These are phyloP conservation scores for Phytopythium ostracodes DNA, from an alignment of 352 stramenopile genomes.

Conservation along the genomic window DNA sequence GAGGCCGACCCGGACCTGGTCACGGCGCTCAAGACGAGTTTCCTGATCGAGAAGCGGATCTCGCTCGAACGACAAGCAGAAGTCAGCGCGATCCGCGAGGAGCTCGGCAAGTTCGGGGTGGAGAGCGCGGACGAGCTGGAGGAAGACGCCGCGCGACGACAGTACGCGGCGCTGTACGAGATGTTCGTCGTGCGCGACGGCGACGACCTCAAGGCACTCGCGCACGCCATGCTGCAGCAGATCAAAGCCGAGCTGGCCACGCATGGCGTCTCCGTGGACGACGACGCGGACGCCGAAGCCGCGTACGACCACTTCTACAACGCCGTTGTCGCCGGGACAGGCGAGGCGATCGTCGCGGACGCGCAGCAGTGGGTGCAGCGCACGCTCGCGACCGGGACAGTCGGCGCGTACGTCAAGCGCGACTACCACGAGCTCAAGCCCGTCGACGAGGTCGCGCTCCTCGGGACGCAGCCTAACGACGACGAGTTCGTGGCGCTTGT, in stretches of 20 bases:
- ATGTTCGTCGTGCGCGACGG: constrained; percentile 66
- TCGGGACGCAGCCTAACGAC: constrained; percentile 42
- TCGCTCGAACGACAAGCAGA: constrained; percentile 49
- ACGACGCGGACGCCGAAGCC: constrained; percentile 50
- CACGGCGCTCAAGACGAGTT: constrained; percentile 51
- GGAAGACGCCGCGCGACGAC: constrained; percentile 17
- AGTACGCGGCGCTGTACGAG: constrained; percentile 58
- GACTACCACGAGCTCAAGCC: constrained; percentile 60
- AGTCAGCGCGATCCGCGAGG: constrained; percentile 24
- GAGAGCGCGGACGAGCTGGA: constrained; percentile 13
- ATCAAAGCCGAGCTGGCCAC: constrained; percentile 62
- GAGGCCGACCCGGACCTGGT: constrained; percentile 42
- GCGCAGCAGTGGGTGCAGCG: constrained; percentile 64
- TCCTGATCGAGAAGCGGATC: constrained; percentile 71
- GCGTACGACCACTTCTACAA: constrained; percentile 64
- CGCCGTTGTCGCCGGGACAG: constrained; percentile 43
- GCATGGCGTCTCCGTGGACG: constrained; percentile 53
- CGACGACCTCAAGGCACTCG: constrained; percentile 57
- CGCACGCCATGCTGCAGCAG: constrained; percentile 46
- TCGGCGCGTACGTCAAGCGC: constrained; percentile 52
- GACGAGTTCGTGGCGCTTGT: constrained; percentile 59
- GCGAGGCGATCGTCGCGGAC: constrained; percentile 57
- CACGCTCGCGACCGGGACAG: constrained; percentile 30
- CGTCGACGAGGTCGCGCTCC: constrained; percentile 43
- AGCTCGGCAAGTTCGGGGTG: constrained; percentile 62